Evolutionary conservation across 2,329 filamentous ascomycete genomes (phyloP).

Genomic region (Trichophaea hybrida): DNA sequence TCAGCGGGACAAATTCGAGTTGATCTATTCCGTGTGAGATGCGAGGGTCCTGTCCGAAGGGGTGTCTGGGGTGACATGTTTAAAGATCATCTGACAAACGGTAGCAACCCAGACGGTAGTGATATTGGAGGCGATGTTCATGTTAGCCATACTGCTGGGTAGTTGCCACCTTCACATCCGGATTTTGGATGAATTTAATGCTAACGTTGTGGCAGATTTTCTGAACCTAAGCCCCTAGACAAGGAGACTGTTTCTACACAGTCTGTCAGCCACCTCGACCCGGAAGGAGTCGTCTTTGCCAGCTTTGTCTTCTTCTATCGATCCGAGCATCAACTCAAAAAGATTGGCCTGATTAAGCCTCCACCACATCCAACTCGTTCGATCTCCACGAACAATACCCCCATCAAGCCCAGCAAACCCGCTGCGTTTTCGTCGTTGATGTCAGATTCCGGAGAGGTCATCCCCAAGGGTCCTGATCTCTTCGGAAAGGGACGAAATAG

Average conservation of each 20-base stretch:
- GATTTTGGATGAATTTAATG: conserved; percentile 5
- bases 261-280: conserved; percentile 96
- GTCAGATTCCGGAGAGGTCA: conserved; percentile 41
- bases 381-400: conserved; percentile 6
- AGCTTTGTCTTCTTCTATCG: conserved; percentile 97
- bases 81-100: conserved; percentile 61
- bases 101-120: conserved; percentile 35
- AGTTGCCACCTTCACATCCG: conserved; percentile 3
- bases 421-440: conserved; percentile 16
- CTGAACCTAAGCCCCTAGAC: conserved; percentile 38
- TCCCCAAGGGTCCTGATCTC: conserved; percentile 17
- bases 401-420: conserved; percentile 12
- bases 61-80: conserved; percentile 97
- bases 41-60: conserved; percentile 92
- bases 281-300: conserved; percentile 88
- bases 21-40: conserved; percentile 84
- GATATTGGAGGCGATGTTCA: conserved; percentile 43
- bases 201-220: conserved; percentile 18
- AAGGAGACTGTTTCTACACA: conserved; percentile 83
- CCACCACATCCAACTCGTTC: conserved; percentile 42
- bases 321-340: conserved; percentile 91
- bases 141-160: conserved; percentile 68
- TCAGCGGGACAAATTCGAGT: conserved; percentile 97
- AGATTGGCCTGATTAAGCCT: conserved; percentile 79
- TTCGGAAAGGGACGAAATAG: conserved; percentile 11